Evolutionary conservation across 2,329 filamentous ascomycete species (phyloP).

Genomic region (Coccinonectria pachysandricola): DNA sequence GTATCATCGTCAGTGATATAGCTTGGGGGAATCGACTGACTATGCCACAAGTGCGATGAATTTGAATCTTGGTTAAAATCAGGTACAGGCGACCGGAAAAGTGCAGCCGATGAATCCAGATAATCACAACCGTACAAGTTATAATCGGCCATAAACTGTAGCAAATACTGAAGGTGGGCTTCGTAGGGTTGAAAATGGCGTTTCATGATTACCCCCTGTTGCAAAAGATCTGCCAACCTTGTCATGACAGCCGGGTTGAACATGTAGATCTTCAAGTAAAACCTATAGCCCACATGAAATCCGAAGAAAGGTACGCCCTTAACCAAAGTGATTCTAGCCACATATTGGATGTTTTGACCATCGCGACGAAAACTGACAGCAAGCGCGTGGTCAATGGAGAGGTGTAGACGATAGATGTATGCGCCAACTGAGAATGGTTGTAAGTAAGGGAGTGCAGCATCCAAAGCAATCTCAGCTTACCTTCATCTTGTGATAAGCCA

Average conservation of each 20-base stretch:
- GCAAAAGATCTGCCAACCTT: slow-evolving; percentile 75
- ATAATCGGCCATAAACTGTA: slow-evolving; percentile 98
- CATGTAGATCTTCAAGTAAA: slow-evolving; percentile 91
- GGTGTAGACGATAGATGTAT: slow-evolving; percentile 68
- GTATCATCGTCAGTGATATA: slow-evolving; percentile 42
- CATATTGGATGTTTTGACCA: slow-evolving; percentile 57
- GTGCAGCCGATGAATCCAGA: slow-evolving; percentile 59
- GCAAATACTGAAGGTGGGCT: slow-evolving; percentile 80
- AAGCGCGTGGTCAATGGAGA: slow-evolving; percentile 84
- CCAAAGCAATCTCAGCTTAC: slow-evolving; percentile 45
- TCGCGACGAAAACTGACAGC: slow-evolving; percentile 76
- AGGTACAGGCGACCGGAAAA: slow-evolving; percentile 69
- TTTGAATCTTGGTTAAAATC: slow-evolving; percentile 50
- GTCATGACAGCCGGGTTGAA: slow-evolving; percentile 80
- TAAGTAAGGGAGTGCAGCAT: no score
- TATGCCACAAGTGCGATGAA: slow-evolving; percentile 67
- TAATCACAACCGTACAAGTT: slow-evolving; percentile 93
- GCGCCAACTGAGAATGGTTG: slow-evolving; percentile 45
- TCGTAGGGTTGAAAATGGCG: slow-evolving; percentile 83
- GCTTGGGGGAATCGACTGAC: slow-evolving; percentile 50
- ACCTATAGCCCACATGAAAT: slow-evolving; percentile 82
- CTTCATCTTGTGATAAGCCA: slow-evolving; percentile 52
- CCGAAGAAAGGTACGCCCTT: slow-evolving; percentile 96
- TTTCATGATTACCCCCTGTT: slow-evolving; percentile 81
- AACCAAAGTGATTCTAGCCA: slow-evolving; percentile 82